Base-by-base conservation (phyloP, 2,329 filamentous ascomycete genomes). In the Penicillium sp. region DNA sequence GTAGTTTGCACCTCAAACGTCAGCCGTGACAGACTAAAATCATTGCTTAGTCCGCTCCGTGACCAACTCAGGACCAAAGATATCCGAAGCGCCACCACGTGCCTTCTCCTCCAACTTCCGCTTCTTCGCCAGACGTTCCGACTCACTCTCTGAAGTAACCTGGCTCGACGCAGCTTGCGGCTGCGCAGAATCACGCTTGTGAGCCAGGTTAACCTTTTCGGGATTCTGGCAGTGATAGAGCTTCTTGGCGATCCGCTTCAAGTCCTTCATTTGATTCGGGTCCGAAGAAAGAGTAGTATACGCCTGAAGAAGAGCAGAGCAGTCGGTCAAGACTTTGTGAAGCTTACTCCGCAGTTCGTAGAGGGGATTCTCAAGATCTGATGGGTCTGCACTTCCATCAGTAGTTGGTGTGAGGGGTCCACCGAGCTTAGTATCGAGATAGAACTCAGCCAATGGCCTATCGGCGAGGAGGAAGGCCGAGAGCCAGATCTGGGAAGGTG, bases 401-500 rank as follows among this genome's bases (percentile, higher is more conserved):
- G 50, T 60, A 14, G 57, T 56, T 24, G 57, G 59, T 13, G 63
- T 60, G 49, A 62, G 47, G 26, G 59, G 52, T 1, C 65, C 63
- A 13, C 71, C 72, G n/a, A 80, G 58, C 64, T 80, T 80, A 1
- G 71, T 71, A 27, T 78, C 73, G 19, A 81, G 67, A 61, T 80
- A 81, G 59, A 76, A 77, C 54, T 77, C 70, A 1, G 74, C 72
- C 5, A 81, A 67, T 2, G 76, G 75, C 26, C 69, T 66, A 70
- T 98, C 93, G 0, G 88, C 90, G 51, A 96, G 82, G 14, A 88
- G 81, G 27, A 97, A 77, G 0, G 93, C 87, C 0, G 91, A 88
- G 58, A 98, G 83, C 87, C 93, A 93, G 71, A 98, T 96, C 74
- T 99, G 95, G 24, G 90, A 90, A 0, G 95, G 95, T 0, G 93